Conservation (phyloP, 306 rosid genomes). For the Acacia confusa region DNA sequence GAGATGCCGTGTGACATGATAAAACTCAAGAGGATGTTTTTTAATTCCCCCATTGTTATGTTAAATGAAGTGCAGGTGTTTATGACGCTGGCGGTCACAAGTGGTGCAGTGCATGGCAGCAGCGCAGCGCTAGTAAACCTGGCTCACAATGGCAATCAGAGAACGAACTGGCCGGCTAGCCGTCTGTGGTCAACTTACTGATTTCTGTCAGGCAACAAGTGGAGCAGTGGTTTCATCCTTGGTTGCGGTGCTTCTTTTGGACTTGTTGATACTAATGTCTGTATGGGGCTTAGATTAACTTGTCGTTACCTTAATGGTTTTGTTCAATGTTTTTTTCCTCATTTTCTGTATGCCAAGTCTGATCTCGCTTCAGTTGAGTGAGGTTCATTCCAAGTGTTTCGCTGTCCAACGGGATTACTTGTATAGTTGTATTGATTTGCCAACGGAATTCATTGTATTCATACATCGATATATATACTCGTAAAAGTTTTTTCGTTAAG, state of each 20-base stretch:
- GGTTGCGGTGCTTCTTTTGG: too few relatives aligned
- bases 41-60: too few relatives aligned
- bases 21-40: too few relatives aligned
- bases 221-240: constrained; percentile 75
- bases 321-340: background rate
- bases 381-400: background rate
- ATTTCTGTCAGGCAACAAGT: constrained; percentile 66
- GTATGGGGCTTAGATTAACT: constrained; percentile 10
- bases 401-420: background rate
- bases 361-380: too few relatives aligned
- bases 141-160: constrained; percentile 79
- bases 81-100: constrained; percentile 61
- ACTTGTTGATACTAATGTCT: constrained; percentile 62
- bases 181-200: constrained; percentile 73
- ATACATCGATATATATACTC: background rate
- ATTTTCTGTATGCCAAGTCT: too few relatives aligned
- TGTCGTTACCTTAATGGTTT: background rate
- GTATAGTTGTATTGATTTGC: background rate
- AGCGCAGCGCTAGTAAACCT: constrained; percentile 81
- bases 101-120: constrained; percentile 81
- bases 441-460: background rate
- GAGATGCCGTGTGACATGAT: too few relatives aligned
- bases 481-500: background rate
- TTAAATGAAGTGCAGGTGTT: constrained; percentile 43
- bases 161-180: constrained; percentile 91